Conservation (phyloP, 345 rosid species). For the Citrus maxima region DNA sequence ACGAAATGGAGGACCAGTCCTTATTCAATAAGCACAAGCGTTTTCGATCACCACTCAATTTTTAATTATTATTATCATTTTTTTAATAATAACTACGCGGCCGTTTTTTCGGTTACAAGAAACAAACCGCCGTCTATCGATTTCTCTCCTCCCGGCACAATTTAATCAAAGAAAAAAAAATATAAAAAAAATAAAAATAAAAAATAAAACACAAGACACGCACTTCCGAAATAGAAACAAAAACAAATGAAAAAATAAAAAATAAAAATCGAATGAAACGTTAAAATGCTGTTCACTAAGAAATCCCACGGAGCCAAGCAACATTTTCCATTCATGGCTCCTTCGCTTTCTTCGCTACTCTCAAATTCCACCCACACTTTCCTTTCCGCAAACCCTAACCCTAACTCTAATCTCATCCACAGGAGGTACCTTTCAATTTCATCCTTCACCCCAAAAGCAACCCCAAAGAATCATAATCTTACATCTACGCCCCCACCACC, state of each 20-base stretch:
- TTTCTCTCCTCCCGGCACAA: neutral
- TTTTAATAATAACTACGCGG: neutral
- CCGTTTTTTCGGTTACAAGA: neutral
- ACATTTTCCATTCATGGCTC: conserved; percentile 27
- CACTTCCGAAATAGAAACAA: neutral
- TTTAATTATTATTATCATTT: neutral
- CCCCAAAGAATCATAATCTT: conserved; percentile 9
- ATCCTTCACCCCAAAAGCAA: conserved; percentile 14
- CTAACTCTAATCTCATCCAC: conserved; percentile 9
- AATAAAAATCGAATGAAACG: neutral
- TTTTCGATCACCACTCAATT: neutral
- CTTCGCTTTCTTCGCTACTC: conserved; percentile 30
- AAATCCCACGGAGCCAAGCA: neutral
- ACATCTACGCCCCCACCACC: conserved; percentile 16
- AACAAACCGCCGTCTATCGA: neutral
- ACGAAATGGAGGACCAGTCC: neutral
- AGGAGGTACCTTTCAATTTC: neutral
- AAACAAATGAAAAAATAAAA: neutral
- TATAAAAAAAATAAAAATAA: no score
- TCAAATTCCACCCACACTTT: conserved; percentile 19
- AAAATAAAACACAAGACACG: neutral
- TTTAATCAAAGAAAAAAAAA: neutral
- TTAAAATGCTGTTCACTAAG: conserved; percentile 8
- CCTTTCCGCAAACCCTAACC: conserved; percentile 11
- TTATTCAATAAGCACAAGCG: neutral